Conservation (phyloP, 2,329 filamentous ascomycete genomes). For the Colletotrichum noveboracense region DNA sequence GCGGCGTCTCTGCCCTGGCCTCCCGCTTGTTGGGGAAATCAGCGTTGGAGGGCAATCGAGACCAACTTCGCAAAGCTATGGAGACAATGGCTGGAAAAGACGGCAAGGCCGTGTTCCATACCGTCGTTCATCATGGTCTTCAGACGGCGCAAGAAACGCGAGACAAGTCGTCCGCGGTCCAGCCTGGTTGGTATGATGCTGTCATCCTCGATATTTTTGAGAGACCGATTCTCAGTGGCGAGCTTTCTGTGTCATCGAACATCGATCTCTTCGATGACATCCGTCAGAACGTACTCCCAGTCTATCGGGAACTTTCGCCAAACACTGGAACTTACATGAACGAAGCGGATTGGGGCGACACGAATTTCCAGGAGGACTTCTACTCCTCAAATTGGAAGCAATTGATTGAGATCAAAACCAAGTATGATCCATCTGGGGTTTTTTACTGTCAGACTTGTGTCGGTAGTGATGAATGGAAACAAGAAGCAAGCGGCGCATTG, state of each 20-base stretch:
- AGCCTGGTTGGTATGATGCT: not conserved
- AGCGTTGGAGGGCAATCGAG: not conserved
- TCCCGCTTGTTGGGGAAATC: not conserved
- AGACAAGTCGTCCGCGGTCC: not conserved
- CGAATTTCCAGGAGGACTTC: slow-evolving; percentile 34
- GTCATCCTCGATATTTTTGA: slow-evolving; percentile 44
- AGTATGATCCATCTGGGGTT: slow-evolving; percentile 50
- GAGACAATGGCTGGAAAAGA: not conserved
- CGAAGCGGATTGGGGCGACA: slow-evolving; percentile 44
- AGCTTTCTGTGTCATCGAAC: not conserved
- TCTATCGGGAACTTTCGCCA: not conserved
- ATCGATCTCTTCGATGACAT: not conserved
- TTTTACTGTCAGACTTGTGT: slow-evolving; percentile 50
- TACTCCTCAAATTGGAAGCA: slow-evolving; percentile 40
- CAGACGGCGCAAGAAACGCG: not conserved
- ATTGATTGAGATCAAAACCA: slow-evolving; percentile 50
- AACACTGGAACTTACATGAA: slow-evolving; percentile 51
- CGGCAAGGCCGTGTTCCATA: not conserved
- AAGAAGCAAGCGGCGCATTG: not conserved
- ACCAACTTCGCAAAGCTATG: not conserved
- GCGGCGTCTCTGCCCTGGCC: not conserved
- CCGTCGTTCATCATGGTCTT: slow-evolving; percentile 3
- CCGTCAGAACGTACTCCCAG: not conserved
- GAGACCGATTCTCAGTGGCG: slow-evolving; percentile 36
- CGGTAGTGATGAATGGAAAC: slow-evolving; percentile 53